Percentiles rank a stretch among this genome's conserved stretches.
phyloP scores from a whole-genome alignment of 768 basidiomycete genomes.

The Hebeloma cylindrosporum region DNA sequence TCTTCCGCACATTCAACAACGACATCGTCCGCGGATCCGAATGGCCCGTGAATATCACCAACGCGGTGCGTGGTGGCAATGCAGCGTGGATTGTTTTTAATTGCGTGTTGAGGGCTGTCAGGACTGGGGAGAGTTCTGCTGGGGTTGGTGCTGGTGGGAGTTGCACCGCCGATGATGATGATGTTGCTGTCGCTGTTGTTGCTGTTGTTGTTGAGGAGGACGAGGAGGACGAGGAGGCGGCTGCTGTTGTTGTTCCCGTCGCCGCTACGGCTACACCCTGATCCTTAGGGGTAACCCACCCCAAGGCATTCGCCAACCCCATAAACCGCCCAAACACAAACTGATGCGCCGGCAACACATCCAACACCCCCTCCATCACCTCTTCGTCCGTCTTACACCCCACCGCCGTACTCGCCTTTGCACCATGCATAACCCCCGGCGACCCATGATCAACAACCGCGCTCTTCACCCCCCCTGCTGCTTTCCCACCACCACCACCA shows the following conservation, averaged over 20 bases:
- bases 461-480: constrained; percentile 43
- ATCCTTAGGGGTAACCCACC: too few relatives aligned
- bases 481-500: constrained; percentile 34
- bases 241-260: too few relatives aligned
- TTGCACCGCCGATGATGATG: constrained; percentile 8
- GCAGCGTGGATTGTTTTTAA: constrained; percentile 61
- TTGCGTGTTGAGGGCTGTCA: constrained; percentile 57
- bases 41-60: constrained; percentile 87
- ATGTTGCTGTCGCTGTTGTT: too few relatives aligned
- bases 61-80: constrained; percentile 76
- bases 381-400: constrained; percentile 79
- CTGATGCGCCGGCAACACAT: constrained; percentile 62
- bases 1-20: constrained; percentile 65
- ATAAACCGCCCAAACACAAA: constrained; percentile 86
- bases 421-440: constrained; percentile 79
- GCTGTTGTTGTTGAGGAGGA: too few relatives aligned
- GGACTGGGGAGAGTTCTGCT: constrained; percentile 34
- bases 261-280: too few relatives aligned
- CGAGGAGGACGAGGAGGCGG: too few relatives aligned
- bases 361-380: constrained; percentile 67
- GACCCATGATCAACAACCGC: constrained; percentile 88
- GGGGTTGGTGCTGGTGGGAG: constrained; percentile 31
- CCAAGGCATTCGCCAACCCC: constrained; percentile 73
- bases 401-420: constrained; percentile 75
- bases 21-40: constrained; percentile 85